Conservation (phyloP, 1,139 yeast species). For the Blastobotrys serpentis region DNA sequence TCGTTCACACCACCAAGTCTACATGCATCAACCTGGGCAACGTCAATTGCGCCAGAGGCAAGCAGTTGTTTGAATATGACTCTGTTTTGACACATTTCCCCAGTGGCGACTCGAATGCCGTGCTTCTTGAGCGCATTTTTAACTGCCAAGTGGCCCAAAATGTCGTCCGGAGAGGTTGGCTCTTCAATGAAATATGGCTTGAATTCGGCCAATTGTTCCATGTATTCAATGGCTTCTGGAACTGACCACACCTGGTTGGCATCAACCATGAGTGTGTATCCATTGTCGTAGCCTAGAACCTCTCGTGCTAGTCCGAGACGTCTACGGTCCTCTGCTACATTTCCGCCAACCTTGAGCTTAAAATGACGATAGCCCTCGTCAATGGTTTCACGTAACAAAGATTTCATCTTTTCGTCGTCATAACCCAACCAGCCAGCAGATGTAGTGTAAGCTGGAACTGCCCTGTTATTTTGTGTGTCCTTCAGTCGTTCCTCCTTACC, state of each 20-base stretch:
- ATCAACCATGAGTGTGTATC: constrained; percentile 37
- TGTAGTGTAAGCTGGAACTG: constrained; percentile 48
- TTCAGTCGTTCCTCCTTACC: constrained; percentile 39
- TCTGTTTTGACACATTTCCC: constrained; percentile 45
- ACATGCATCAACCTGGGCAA: constrained; percentile 43
- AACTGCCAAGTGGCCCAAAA: constrained; percentile 42
- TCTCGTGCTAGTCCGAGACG: constrained; percentile 43
- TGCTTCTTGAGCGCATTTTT: constrained; percentile 40
- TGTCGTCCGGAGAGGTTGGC: constrained; percentile 45
- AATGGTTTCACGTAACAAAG: constrained; percentile 37
- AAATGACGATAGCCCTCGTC: constrained; percentile 43
- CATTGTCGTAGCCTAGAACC: constrained; percentile 41
- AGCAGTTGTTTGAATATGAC: constrained; percentile 43
- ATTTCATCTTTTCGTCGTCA: constrained; percentile 43
- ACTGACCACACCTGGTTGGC: constrained; percentile 46
- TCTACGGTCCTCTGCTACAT: constrained; percentile 39
- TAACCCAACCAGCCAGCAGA: constrained; percentile 49
- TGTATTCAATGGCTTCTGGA: constrained; percentile 44
- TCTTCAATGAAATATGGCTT: constrained; percentile 46
- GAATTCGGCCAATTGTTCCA: constrained; percentile 39
- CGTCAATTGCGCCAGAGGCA: constrained; percentile 41
- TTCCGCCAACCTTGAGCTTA: constrained; percentile 46
- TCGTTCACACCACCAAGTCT: constrained; percentile 45
- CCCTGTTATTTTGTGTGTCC: constrained; percentile 39
- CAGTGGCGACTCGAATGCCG: constrained; percentile 45